Conservation (phyloP, 768 basidiomycete genomes). For the Neoboletus brunneissimus region DNA sequence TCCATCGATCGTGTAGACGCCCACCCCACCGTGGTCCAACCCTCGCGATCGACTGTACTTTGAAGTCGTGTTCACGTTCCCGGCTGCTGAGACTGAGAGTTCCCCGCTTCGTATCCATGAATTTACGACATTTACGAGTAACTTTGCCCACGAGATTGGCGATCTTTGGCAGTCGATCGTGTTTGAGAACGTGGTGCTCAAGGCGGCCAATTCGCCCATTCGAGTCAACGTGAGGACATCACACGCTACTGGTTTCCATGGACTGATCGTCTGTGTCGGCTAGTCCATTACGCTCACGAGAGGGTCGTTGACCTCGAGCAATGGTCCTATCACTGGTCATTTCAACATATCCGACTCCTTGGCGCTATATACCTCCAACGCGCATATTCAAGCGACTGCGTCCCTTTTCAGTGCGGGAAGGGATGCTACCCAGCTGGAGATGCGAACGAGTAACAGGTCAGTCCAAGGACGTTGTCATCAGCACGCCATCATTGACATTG, state of each 20-base stretch:
- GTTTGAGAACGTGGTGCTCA: conserved; percentile 27
- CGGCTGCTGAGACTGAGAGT: conserved; percentile 9
- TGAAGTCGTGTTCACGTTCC: conserved; percentile 31
- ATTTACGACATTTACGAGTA: conserved; percentile 28
- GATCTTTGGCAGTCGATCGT: conserved; percentile 27
- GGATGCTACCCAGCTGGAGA: conserved; percentile 7
- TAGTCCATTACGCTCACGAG: conserved; percentile 33
- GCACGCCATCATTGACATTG: neutral
- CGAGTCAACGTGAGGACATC: conserved; percentile 25
- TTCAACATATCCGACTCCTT: conserved; percentile 33
- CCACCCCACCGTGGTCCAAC: neutral
- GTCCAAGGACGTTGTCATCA: neutral
- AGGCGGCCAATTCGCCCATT: conserved; percentile 27
- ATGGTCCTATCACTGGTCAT: conserved; percentile 37
- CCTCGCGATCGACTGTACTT: conserved; percentile 22
- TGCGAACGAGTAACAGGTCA: conserved; percentile 24
- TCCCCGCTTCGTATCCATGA: conserved; percentile 24
- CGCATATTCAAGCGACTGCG: conserved; percentile 28
- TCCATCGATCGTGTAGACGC: conserved; percentile 14
- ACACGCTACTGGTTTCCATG: neutral
- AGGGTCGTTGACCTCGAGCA: conserved; percentile 28
- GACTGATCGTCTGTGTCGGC: neutral
- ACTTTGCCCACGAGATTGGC: conserved; percentile 29
- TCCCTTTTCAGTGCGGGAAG: conserved; percentile 16
- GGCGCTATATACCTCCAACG: conserved; percentile 35